Percentiles rank a stretch among this genome's conserved stretches.
These are phyloP conservation scores for Ustilago shanxiensis DNA, from an alignment of 1,284 basidiomycete genomes.

Conservation along the genomic window DNA sequence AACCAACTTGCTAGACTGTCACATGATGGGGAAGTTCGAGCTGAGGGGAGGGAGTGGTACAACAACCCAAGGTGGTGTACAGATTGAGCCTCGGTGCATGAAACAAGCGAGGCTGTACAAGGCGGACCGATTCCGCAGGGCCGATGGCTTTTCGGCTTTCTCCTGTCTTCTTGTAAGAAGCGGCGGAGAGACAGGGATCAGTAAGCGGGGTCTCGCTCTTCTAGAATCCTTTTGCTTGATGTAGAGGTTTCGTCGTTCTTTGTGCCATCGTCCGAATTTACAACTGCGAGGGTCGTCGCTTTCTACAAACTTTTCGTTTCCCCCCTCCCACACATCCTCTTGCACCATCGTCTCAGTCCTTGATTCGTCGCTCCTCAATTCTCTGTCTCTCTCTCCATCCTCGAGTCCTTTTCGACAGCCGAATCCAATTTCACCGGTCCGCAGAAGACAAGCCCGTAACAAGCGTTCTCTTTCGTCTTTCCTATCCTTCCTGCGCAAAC, in stretches of 20 bases:
- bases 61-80: neutral
- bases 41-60: neutral
- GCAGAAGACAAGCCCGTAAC: neutral
- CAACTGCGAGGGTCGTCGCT: conserved; percentile 42
- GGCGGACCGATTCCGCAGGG: neutral
- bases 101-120: neutral
- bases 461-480: neutral
- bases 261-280: conserved; percentile 3
- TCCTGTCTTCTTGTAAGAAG: neutral
- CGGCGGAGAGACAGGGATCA: neutral
- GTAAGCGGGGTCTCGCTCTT: neutral
- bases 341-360: neutral
- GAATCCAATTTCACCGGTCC: neutral
- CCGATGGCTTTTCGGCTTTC: conserved; percentile 13
- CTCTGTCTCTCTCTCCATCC: neutral
- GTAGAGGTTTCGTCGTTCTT: neutral
- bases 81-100: neutral
- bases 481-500: neutral
- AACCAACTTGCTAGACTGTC: neutral
- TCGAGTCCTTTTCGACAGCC: neutral
- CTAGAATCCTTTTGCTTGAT: conserved; percentile 16
- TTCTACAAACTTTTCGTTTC: conserved; percentile 9
- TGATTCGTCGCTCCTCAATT: neutral
- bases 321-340: conserved; percentile 4
- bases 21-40: neutral